Evolutionary conservation across 2,329 filamentous ascomycete species (phyloP).

Genomic region (Elsinoe arachidis): DNA sequence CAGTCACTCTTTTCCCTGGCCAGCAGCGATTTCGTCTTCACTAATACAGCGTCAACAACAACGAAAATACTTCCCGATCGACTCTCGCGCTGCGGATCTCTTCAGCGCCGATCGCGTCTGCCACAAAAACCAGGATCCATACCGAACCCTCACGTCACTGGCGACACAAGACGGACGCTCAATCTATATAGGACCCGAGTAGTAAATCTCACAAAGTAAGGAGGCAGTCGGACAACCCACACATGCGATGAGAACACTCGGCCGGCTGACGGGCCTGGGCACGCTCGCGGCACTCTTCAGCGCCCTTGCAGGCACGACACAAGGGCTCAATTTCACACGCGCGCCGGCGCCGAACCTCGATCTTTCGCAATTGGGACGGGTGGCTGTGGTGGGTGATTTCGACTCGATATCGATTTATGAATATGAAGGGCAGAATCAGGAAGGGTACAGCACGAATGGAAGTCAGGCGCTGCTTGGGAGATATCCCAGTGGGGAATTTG

Average conservation of each 20-base stretch:
- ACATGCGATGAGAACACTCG: slow-evolving; percentile 16
- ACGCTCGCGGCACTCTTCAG: slow-evolving; percentile 15
- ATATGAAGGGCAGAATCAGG: slow-evolving; percentile 70
- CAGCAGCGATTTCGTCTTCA: not conserved
- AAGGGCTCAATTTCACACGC: slow-evolving; percentile 41
- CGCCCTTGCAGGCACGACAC: slow-evolving; percentile 10
- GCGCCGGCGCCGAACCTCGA: slow-evolving; percentile 67
- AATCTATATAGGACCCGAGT: not conserved
- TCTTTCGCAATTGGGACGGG: slow-evolving; percentile 65
- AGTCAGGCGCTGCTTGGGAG: slow-evolving; percentile 71
- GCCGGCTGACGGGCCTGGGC: slow-evolving; percentile 14
- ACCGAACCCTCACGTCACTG: slow-evolving; percentile 5
- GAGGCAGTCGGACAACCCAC: slow-evolving; percentile 5
- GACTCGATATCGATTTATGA: slow-evolving; percentile 84
- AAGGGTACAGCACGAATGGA: slow-evolving; percentile 60
- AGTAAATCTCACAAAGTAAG: not conserved
- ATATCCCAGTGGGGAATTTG: slow-evolving; percentile 77
- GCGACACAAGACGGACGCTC: not conserved
- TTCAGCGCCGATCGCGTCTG: slow-evolving; percentile 13
- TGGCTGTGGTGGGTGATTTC: slow-evolving; percentile 83
- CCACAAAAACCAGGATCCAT: slow-evolving; percentile 5
- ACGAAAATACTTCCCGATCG: slow-evolving; percentile 4
- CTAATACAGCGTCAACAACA: not conserved
- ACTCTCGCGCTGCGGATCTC: slow-evolving; percentile 6
- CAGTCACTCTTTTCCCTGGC: slow-evolving; percentile 14